phyloP scores from a whole-genome alignment of 176 grass and related monocot species.

The Paspalum notatum region DNA sequence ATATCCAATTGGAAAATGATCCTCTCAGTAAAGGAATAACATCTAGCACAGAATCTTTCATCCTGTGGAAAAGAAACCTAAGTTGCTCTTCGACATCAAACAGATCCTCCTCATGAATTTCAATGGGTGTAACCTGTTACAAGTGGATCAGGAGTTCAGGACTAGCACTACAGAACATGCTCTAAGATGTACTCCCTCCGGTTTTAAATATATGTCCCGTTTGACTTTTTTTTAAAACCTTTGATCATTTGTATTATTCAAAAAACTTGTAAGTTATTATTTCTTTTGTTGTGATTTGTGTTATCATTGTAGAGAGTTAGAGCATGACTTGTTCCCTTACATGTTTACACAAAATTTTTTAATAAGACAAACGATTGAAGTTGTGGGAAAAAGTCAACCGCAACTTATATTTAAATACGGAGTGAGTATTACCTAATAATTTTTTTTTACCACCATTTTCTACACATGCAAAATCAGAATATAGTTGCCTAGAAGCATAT shows the following conservation, averaged over 20 bases:
- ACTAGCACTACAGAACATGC: constrained; percentile 19
- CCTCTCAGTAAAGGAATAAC: constrained; percentile 81
- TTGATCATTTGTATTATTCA: too few relatives aligned
- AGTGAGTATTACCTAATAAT: background rate
- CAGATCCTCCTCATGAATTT: constrained; percentile 89
- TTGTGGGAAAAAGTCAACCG: too few relatives aligned
- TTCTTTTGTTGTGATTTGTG: too few relatives aligned
- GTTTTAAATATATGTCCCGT: too few relatives aligned
- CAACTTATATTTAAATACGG: too few relatives aligned
- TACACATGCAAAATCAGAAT: constrained; percentile 29
- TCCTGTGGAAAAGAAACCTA: constrained; percentile 69
- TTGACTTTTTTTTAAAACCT: too few relatives aligned
- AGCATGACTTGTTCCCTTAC: too few relatives aligned
- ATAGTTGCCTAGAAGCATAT: background rate
- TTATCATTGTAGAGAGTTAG: too few relatives aligned
- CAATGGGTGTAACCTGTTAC: constrained; percentile 89
- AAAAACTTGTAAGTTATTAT: too few relatives aligned
- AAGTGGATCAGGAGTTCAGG: constrained; percentile 30
- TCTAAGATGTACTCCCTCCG: background rate
- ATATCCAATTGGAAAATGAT: constrained; percentile 95
- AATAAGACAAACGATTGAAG: too few relatives aligned
- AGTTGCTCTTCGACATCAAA: constrained; percentile 93
- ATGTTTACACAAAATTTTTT: too few relatives aligned
- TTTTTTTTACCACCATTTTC: background rate
- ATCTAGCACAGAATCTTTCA: constrained; percentile 75